Conservation (phyloP, 352 stramenopile genomes). For the Plasmopara viticola region DNA sequence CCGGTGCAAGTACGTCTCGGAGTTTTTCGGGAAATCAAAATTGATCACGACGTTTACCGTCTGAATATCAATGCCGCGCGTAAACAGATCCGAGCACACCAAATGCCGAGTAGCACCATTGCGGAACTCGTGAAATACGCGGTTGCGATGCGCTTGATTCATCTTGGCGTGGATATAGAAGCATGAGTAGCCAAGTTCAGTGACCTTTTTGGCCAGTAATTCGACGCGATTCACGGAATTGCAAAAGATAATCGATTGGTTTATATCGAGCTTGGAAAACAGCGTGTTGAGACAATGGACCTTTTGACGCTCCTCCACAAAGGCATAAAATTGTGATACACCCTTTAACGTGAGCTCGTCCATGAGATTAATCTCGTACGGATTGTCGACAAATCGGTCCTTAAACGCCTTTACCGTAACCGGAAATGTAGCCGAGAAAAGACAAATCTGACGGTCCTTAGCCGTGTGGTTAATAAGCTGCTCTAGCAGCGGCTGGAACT, state of each 20-base stretch:
- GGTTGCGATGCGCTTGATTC: slow-evolving; percentile 98
- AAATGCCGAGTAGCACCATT: slow-evolving; percentile 96
- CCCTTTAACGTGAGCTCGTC: slow-evolving; percentile 98
- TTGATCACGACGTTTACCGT: slow-evolving; percentile 99
- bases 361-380: slow-evolving; percentile 99
- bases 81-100: slow-evolving; percentile 99
- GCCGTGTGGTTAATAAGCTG: slow-evolving; percentile 94
- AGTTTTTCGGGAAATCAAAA: slow-evolving; percentile 99
- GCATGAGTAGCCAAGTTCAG: slow-evolving; percentile 98
- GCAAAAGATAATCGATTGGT: slow-evolving; percentile 99
- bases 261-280: slow-evolving; percentile 99
- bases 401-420: slow-evolving; percentile 99
- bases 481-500: slow-evolving; percentile 98
- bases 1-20: slow-evolving; percentile 99
- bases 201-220: slow-evolving; percentile 99
- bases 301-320: slow-evolving; percentile 99
- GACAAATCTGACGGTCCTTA: slow-evolving; percentile 96
- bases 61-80: slow-evolving; percentile 99
- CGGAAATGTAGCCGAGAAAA: slow-evolving; percentile 99
- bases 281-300: slow-evolving; percentile 99
- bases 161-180: slow-evolving; percentile 99
- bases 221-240: slow-evolving; percentile 99
- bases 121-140: slow-evolving; percentile 99
- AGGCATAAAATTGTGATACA: slow-evolving; percentile 99
- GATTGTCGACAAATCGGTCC: slow-evolving; percentile 96